Conservation (phyloP, 208 protist genomes). For the Acanthamoeba royreba region DNA sequence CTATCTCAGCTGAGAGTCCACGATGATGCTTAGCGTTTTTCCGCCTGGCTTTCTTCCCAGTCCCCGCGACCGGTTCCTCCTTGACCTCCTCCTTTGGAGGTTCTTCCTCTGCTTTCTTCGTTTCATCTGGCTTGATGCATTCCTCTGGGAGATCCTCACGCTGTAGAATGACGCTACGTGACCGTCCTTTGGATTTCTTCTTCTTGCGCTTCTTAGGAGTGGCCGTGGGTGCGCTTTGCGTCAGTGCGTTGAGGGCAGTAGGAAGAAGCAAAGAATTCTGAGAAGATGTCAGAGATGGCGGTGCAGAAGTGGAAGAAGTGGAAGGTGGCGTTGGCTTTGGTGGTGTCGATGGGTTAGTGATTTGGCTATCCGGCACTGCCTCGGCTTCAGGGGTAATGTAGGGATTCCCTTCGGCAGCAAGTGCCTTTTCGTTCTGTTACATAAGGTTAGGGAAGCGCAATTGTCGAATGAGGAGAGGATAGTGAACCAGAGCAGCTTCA, state of each 20-base stretch:
- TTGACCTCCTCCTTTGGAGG: not conserved
- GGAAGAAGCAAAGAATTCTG: not conserved
- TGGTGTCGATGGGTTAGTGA: not conserved
- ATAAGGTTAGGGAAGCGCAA: not conserved
- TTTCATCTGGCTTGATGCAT: not conserved
- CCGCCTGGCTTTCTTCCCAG: not conserved
- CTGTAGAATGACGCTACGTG: not conserved
- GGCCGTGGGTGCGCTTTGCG: not conserved
- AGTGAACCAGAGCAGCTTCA: not conserved
- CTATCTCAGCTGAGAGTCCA: not conserved
- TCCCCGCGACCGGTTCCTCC: not conserved
- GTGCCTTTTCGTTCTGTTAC: conserved; percentile 5
- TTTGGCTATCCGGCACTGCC: not conserved
- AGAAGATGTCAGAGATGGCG: not conserved
- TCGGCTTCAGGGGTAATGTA: too few relatives aligned
- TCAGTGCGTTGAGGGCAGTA: not conserved
- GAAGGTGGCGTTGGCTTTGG: not conserved
- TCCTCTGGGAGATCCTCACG: not conserved
- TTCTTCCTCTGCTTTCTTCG: not conserved
- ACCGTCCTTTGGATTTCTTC: not conserved
- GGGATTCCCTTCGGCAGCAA: not conserved
- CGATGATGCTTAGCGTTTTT: not conserved
- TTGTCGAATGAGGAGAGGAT: not conserved
- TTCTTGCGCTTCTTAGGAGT: conserved; percentile 16
- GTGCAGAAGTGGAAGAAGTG: not conserved